Base-by-base conservation (phyloP, 2,329 filamentous ascomycete genomes). In the Beauveria scarabaeidicola region DNA sequence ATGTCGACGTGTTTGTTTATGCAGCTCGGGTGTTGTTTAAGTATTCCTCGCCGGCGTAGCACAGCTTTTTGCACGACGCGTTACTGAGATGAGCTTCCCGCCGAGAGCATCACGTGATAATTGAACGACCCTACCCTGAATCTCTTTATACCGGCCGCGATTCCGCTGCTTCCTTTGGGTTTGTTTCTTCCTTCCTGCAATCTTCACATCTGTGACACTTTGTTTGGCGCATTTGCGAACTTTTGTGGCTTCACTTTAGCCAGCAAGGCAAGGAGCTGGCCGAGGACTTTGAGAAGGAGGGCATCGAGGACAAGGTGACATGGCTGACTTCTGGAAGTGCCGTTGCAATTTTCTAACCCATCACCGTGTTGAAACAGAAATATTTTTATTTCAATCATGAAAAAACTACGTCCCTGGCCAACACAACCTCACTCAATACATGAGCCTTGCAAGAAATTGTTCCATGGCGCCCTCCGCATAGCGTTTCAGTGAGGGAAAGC, bases 51-150 rank as follows among this genome's bases (percentile, higher is more conserved):
- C 10, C 17, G 38, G 27, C 41, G 15, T 50, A 43, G 55, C 55
- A 50, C 38, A 41, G 36, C 53, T 48, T 58, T 58, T 58, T 50
- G 27, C 29, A 36, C 8, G 27, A 58, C 55, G 55, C 38, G 55
- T 58, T 58, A 27, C 55, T 52, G 47, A n/a, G 47, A 44, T 9
- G 41, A 58, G 55, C 55, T 58, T 51, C 55, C 10, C 19, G n/a
- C 17, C 13, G 8, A 11, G 11, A 15, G 17, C 25, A 7, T 58
- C 55, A 58, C 55, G 55, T 58, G 55, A 58, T 46, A n/a, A 2
- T 15, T 19, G 11, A 3, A 3, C 7, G 10, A 1, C 1, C 25
- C 17, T 52, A 58, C 55, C 55, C 55, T 58, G 38, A 15, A 58
- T 1, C 36, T 8, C 9, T 6, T 19, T 10, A 29, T 21, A 36